These are phyloP conservation scores for Corynascus novoguineensis DNA, from an alignment of 495 filamentous ascomycete genomes.

Conservation along the genomic window DNA sequence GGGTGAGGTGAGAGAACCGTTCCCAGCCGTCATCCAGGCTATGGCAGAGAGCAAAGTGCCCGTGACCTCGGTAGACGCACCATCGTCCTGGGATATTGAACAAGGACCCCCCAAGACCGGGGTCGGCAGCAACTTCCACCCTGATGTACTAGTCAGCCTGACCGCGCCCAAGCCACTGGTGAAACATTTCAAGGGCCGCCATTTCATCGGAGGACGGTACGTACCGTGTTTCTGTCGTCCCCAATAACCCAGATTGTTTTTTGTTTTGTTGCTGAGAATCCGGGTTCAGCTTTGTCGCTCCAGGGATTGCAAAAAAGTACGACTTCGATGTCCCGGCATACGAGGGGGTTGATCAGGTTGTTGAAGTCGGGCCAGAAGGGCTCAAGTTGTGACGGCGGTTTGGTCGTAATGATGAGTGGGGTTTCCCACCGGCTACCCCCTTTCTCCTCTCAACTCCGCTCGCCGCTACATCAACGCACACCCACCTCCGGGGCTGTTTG, in stretches of 20 bases:
- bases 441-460: neutral
- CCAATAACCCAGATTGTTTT: neutral
- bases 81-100: constrained; percentile 91
- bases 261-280: constrained; percentile 18
- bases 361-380: constrained; percentile 62
- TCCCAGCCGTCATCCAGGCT: constrained; percentile 70
- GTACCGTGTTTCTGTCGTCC: constrained; percentile 14
- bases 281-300: constrained; percentile 66
- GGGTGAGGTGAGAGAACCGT: constrained; percentile 87
- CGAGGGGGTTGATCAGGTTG: constrained; percentile 81
- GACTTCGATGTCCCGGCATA: constrained; percentile 77
- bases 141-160: constrained; percentile 72
- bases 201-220: constrained; percentile 80
- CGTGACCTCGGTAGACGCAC: constrained; percentile 84
- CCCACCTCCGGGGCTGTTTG: constrained; percentile 44
- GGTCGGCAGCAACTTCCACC: constrained; percentile 73
- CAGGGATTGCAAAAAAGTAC: constrained; percentile 79
- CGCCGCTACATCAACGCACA: constrained; percentile 39
- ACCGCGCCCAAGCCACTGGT: constrained; percentile 95
- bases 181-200: constrained; percentile 72
- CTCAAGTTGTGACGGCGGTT: constrained; percentile 47
- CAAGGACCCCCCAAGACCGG: constrained; percentile 72
- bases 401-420: neutral
- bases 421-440: too few relatives aligned
- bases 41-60: constrained; percentile 66